A percentile compares a stretch with the other conserved stretches of the same genome.
Conservation (phyloP, 2,329 filamentous ascomycete genomes). For the Keithomyces neogunnii region DNA sequence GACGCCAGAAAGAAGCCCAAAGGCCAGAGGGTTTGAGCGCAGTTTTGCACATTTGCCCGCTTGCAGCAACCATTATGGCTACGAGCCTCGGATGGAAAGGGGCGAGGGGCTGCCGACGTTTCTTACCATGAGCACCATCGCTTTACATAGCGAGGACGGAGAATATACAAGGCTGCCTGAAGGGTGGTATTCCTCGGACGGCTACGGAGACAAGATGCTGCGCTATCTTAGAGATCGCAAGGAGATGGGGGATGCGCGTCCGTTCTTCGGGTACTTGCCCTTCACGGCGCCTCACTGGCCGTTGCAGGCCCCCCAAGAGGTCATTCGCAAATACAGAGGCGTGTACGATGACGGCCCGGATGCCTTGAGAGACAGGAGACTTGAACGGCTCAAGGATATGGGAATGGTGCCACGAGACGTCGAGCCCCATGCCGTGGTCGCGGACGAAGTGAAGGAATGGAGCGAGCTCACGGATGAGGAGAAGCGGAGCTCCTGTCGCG, state of each 20-base stretch:
- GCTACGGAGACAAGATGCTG: constrained; percentile 43
- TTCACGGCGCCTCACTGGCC: constrained; percentile 59
- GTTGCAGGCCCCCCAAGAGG: constrained; percentile 47
- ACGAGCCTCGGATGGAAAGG: constrained; percentile 10
- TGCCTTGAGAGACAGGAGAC: constrained; percentile 41
- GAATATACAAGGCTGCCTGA: constrained; percentile 32
- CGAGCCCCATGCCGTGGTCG: constrained; percentile 39
- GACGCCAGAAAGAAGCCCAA: constrained; percentile 46
- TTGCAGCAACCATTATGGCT: constrained; percentile 42
- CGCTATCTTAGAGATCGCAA: constrained; percentile 43
- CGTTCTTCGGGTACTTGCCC: constrained; percentile 53
- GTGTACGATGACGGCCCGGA: constrained; percentile 54
- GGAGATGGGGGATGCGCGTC: constrained; percentile 22
- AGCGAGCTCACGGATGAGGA: constrained; percentile 35
- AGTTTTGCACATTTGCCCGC: constrained; percentile 53
- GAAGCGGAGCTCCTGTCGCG: constrained; percentile 36
- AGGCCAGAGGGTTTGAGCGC: constrained; percentile 48
- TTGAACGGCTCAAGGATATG: constrained; percentile 46
- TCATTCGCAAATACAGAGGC: constrained; percentile 48
- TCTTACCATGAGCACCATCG: constrained; percentile 30
- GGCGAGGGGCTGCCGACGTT: neutral
- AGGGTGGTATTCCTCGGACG: constrained; percentile 44
- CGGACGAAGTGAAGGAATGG: constrained; percentile 41
- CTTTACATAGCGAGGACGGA: constrained; percentile 27
- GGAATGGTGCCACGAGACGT: constrained; percentile 45